A percentile compares a stretch with the other conserved stretches of the same genome.
Evolutionary conservation across 2,329 filamentous ascomycete species (phyloP).

Genomic region (Talaromyces amestolkiae): DNA sequence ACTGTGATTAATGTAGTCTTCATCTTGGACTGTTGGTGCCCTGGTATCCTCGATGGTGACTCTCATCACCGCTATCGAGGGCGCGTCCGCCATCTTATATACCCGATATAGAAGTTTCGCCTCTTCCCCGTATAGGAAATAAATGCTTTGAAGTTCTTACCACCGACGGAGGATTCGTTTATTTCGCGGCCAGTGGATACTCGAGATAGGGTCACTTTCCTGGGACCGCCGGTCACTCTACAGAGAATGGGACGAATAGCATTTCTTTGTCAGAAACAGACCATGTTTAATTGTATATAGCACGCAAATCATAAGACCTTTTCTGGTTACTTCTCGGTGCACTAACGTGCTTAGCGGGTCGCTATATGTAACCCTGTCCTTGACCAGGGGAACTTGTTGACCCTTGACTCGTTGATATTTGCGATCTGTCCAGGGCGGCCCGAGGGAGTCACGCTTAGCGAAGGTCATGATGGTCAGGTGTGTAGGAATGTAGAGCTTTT

Average conservation of each 20-base stretch:
- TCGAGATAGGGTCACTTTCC: background rate
- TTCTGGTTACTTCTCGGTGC: background rate
- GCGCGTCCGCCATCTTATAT: slow-evolving; percentile 3
- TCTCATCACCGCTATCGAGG: background rate
- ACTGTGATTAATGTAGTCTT: background rate
- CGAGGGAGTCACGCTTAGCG: slow-evolving; percentile 1
- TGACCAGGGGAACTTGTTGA: background rate
- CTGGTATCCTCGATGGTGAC: background rate
- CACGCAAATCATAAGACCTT: background rate
- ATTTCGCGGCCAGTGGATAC: background rate
- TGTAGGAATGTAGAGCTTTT: background rate
- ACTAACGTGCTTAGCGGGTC: background rate
- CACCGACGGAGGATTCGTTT: background rate
- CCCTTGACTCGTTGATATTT: background rate
- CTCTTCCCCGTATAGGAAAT: background rate
- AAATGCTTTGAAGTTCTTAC: background rate
- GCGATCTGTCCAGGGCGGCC: background rate
- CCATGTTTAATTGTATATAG: background rate
- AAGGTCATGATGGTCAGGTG: background rate
- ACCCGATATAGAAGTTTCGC: background rate
- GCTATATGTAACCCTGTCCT: background rate
- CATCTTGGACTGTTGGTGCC: background rate
- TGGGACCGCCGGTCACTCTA: background rate
- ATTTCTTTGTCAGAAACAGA: background rate
- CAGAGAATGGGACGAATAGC: background rate